Conservation (phyloP, 768 basidiomycete species). For the Dictyophora rubrovolvata region DNA sequence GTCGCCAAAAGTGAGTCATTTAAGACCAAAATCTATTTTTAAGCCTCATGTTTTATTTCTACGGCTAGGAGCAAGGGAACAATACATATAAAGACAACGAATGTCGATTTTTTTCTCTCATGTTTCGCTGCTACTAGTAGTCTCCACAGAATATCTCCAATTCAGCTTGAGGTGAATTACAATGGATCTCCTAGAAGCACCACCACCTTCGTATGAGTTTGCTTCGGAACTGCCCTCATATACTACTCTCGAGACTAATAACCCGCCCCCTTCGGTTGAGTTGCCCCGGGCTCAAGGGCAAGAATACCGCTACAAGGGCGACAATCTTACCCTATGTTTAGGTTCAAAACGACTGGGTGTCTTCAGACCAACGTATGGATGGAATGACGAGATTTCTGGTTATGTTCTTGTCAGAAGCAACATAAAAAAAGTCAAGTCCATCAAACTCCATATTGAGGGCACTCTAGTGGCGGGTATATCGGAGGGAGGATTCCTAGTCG, state of each 20-base stretch:
- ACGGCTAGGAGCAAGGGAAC: too few relatives aligned
- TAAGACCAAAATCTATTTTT: too few relatives aligned
- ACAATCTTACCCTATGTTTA: constrained; percentile 31
- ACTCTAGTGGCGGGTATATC: constrained; percentile 23
- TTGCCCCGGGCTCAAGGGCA: constrained; percentile 10
- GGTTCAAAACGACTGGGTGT: constrained; percentile 30
- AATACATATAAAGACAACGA: too few relatives aligned
- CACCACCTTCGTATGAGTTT: neutral
- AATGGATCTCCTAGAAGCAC: neutral
- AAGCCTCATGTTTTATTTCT: too few relatives aligned
- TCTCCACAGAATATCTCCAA: too few relatives aligned
- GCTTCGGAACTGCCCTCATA: neutral
- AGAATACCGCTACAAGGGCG: constrained; percentile 29
- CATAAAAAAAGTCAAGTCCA: constrained; percentile 26
- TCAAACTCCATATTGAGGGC: constrained; percentile 33
- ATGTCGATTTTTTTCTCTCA: too few relatives aligned
- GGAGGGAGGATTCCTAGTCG: constrained; percentile 19
- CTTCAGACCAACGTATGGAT: constrained; percentile 32
- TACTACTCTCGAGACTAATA: neutral
- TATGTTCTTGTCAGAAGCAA: constrained; percentile 24
- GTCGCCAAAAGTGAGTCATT: too few relatives aligned
- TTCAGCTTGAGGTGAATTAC: neutral
- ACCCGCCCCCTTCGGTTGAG: neutral
- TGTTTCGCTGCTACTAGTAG: too few relatives aligned
- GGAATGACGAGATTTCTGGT: constrained; percentile 31